Evolutionary conservation across 306 rosid species (phyloP), one percentile per base, ranked within the genome.

Genomic region (Vigna reflexopilosa): DNA sequence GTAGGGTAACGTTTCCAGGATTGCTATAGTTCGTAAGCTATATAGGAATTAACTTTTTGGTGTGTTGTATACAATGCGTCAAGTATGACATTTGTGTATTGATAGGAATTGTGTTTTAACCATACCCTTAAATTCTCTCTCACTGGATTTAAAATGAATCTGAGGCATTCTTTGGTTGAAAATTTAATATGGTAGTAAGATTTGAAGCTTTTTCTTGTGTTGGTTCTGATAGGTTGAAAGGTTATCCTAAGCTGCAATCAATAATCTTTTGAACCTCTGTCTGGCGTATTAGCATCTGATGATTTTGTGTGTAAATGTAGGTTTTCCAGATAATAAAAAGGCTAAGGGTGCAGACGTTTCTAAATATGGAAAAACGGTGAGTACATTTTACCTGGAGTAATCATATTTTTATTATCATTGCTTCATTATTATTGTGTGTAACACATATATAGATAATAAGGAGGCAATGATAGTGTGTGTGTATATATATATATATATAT

Each of bases 291-390:
- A 50, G 50, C 72, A 32, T 56, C 66, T 75, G 22, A 77, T 77
- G 32, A 59, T 74, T 45, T 45, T 80, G 30, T 73, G 52, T 69
- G 12, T 34, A 22, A 67, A 55, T 80, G 71, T 61, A 88, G 95
- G 95, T 55, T 72, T 71, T 59, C 95, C 89, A 62, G 86, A 86
- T 28, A 75, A 77, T 71, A 85, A 63, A 63, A 79, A 87, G 76
- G 82, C 86, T 67, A 90, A 86, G 80, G 84, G 75, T 85, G 82
- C 87, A 34, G 92, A 88, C 58, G 88, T 85, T 61, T 84, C 94
- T 78, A 86, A 85, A 79, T 85, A 78, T 70, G 88, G 94, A 49
- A 80, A 87, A 77, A 82, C 82, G 26, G 90, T 90, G 72, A 88
- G 90, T 84, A 73, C 45, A 64, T 36, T 79, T 42, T 72, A 6